Percentiles rank a stretch among this genome's conserved stretches.
Evolutionary conservation across 768 basidiomycete genomes (phyloP).

Genomic region (Lactarius sanguifluus): DNA sequence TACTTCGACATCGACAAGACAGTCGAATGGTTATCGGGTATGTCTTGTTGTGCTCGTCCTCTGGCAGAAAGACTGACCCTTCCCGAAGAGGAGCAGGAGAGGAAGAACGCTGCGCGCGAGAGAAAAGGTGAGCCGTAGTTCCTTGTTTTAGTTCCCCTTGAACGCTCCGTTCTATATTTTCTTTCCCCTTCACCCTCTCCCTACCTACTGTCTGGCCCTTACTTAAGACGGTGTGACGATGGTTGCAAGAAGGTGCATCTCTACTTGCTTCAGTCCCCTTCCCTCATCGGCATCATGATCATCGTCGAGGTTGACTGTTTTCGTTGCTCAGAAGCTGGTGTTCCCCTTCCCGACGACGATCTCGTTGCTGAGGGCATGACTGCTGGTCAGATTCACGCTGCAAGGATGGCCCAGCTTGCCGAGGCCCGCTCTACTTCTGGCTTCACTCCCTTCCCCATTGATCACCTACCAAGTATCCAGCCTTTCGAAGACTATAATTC

Average conservation of each 20-base stretch:
- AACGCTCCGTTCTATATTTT: slow-evolving; percentile 29
- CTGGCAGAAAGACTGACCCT: slow-evolving; percentile 6
- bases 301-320: slow-evolving; percentile 32
- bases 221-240: slow-evolving; percentile 25
- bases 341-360: slow-evolving; percentile 30
- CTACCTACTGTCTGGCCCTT: slow-evolving; percentile 32
- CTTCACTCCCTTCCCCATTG: slow-evolving; percentile 44
- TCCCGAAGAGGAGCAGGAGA: slow-evolving; percentile 63
- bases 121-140: slow-evolving; percentile 76
- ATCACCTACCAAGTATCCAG: slow-evolving; percentile 59
- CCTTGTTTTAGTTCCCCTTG: slow-evolving; percentile 37
- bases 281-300: slow-evolving; percentile 20
- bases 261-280: slow-evolving; percentile 23
- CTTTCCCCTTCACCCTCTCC: slow-evolving; percentile 36
- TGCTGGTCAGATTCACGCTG: slow-evolving; percentile 25
- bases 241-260: slow-evolving; percentile 32
- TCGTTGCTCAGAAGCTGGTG: slow-evolving; percentile 31
- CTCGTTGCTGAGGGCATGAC: slow-evolving; percentile 23
- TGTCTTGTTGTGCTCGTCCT: slow-evolving; percentile 33
- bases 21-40: slow-evolving; percentile 72
- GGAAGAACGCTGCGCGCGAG: slow-evolving; percentile 60
- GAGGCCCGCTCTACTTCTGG: slow-evolving; percentile 27
- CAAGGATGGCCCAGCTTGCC: slow-evolving; percentile 22
- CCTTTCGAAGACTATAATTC: slow-evolving; percentile 38
- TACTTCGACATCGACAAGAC: slow-evolving; percentile 84